phyloP scores from a whole-genome alignment of 768 basidiomycete genomes.

The Russula griseocarnosa region DNA sequence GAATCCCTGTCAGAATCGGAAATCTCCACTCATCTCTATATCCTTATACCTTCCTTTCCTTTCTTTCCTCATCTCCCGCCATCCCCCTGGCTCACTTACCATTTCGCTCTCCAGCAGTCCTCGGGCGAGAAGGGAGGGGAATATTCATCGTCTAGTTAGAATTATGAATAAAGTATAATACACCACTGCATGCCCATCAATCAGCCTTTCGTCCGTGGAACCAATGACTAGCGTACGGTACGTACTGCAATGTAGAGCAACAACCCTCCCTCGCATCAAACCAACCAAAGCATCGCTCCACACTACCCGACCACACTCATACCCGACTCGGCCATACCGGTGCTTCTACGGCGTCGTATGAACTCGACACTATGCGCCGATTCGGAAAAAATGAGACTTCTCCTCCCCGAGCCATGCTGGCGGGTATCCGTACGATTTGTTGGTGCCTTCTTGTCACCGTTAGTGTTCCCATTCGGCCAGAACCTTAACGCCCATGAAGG shows the following conservation, averaged over 20 bases:
- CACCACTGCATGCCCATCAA: not conserved
- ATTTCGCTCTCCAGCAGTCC: not conserved
- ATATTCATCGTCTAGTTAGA: not conserved
- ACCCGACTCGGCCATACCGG: slow-evolving; percentile 22
- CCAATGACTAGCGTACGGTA: not conserved
- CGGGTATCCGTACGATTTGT: slow-evolving; percentile 11
- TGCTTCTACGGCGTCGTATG: slow-evolving; percentile 25
- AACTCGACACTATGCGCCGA: slow-evolving; percentile 31
- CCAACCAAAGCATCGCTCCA: not conserved
- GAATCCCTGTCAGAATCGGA: slow-evolving; percentile 28
- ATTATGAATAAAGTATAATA: slow-evolving; percentile 16
- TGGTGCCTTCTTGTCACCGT: slow-evolving; percentile 17
- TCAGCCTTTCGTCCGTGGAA: slow-evolving; percentile 3
- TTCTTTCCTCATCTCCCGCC: slow-evolving; percentile 18
- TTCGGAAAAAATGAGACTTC: slow-evolving; percentile 27
- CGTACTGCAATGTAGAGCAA: not conserved
- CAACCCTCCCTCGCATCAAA: slow-evolving; percentile 14
- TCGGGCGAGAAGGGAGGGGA: not conserved
- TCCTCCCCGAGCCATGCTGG: slow-evolving; percentile 21
- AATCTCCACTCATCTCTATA: slow-evolving; percentile 22
- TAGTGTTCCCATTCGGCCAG: slow-evolving; percentile 26
- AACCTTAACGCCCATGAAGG: slow-evolving; percentile 36
- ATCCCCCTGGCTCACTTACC: not conserved
- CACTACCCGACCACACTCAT: slow-evolving; percentile 20
- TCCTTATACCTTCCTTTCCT: slow-evolving; percentile 7